A percentile compares a stretch with the other conserved stretches of the same genome.
These are phyloP conservation scores for Tardiomyces digboiensis DNA, from an alignment of 1,139 yeast genomes.

Conservation along the genomic window DNA sequence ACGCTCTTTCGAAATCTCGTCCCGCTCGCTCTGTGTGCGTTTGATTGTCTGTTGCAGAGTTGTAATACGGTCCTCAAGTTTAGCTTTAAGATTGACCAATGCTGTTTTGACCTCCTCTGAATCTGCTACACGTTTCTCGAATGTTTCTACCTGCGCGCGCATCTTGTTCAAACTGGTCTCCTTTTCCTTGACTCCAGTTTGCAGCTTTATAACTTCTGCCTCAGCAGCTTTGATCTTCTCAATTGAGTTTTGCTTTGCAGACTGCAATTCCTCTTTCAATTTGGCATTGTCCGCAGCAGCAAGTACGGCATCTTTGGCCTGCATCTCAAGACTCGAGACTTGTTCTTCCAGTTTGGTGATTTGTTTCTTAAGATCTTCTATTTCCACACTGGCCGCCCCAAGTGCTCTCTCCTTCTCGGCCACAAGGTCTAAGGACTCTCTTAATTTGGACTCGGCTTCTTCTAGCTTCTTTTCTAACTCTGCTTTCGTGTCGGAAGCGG, in stretches of 20 bases:
- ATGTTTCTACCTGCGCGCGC: background rate
- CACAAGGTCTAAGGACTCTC: background rate
- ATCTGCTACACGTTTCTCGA: constrained; percentile 4
- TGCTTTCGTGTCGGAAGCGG: constrained; percentile 2
- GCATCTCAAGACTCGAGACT: constrained; percentile 9
- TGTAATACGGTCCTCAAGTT: constrained; percentile 5
- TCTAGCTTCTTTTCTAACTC: constrained; percentile 1
- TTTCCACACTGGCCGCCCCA: constrained; percentile 5
- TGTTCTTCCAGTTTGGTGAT: constrained; percentile 11
- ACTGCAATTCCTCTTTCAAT: background rate
- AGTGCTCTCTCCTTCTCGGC: constrained; percentile 14
- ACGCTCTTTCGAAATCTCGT: constrained; percentile 1
- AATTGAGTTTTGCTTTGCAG: background rate
- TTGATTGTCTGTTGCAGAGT: constrained; percentile 7
- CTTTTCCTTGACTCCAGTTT: background rate
- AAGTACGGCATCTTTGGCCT: constrained; percentile 3
- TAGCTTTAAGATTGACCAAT: constrained; percentile 8
- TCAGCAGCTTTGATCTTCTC: background rate
- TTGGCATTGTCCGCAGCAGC: constrained; percentile 10
- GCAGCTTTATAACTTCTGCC: background rate
- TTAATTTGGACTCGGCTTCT: background rate
- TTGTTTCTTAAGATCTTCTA: constrained; percentile 11
- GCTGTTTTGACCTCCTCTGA: constrained; percentile 7
- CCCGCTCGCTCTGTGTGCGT: background rate
- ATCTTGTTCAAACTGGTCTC: background rate